phyloP scores from a whole-genome alignment of 495 filamentous ascomycete species.

The Penicillium silybi region DNA sequence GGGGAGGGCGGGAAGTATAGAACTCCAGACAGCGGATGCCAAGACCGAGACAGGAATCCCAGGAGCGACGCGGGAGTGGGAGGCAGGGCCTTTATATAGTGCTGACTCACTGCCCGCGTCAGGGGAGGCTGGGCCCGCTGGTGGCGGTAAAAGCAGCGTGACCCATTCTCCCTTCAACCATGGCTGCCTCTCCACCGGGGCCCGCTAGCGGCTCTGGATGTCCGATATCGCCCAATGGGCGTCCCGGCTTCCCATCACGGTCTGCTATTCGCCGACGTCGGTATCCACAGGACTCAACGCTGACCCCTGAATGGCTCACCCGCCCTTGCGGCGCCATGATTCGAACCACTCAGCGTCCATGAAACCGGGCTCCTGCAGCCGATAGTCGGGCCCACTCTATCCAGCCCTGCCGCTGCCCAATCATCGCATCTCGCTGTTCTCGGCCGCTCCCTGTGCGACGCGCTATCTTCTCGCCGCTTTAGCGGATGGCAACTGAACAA shows the following conservation, averaged over 20 bases:
- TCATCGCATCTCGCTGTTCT: constrained; percentile 24
- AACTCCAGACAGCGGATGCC: constrained; percentile 39
- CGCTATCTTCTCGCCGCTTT: constrained; percentile 41
- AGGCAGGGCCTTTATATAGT: constrained; percentile 49
- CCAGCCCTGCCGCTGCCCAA: constrained; percentile 25
- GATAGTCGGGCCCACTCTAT: constrained; percentile 22
- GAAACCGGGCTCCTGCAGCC: constrained; percentile 33
- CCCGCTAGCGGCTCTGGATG: constrained; percentile 24
- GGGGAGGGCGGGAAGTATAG: constrained; percentile 24
- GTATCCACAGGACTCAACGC: constrained; percentile 8
- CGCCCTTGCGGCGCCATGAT: constrained; percentile 34
- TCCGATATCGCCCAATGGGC: constrained; percentile 9
- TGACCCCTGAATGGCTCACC: constrained; percentile 22
- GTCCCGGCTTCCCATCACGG: constrained; percentile 1
- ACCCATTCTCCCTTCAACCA: constrained; percentile 26
- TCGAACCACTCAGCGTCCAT: constrained; percentile 29
- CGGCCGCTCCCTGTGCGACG: constrained; percentile 29
- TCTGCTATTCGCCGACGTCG: neutral
- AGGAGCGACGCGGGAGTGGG: constrained; percentile 32
- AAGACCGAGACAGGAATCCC: constrained; percentile 45
- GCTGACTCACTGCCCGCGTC: constrained; percentile 36
- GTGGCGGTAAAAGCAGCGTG: constrained; percentile 45
- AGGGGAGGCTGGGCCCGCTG: constrained; percentile 41
- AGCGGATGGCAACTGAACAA: constrained; percentile 41
- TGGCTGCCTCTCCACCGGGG: constrained; percentile 18